phyloP scores from a whole-genome alignment of 768 basidiomycete species.

The Leccinum barrowsii region DNA sequence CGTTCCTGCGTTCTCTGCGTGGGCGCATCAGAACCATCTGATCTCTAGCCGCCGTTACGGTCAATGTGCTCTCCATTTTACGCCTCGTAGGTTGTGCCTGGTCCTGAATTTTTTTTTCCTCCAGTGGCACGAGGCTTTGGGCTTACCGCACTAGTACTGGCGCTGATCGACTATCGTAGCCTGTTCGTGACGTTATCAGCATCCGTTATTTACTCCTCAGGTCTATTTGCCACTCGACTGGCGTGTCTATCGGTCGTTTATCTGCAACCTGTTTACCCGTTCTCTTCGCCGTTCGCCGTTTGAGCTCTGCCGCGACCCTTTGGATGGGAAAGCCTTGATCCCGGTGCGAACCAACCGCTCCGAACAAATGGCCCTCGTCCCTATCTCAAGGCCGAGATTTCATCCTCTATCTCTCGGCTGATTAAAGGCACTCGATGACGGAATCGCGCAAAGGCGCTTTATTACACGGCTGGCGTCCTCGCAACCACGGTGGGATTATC shows the following conservation, averaged over 20 bases:
- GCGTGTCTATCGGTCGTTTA: neutral
- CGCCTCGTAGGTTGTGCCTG: slow-evolving; percentile 12
- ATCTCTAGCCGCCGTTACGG: slow-evolving; percentile 15
- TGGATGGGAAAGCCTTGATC: slow-evolving; percentile 17
- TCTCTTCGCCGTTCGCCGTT: neutral
- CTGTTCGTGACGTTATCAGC: neutral
- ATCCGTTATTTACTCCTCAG: neutral
- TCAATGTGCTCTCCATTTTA: slow-evolving; percentile 1
- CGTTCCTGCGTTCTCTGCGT: neutral
- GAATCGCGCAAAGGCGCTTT: neutral
- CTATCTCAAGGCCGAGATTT: neutral
- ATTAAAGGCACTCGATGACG: slow-evolving; percentile 9
- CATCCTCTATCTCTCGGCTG: neutral
- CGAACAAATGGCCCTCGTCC: neutral
- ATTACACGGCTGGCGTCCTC: slow-evolving; percentile 5
- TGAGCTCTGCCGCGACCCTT: slow-evolving; percentile 16
- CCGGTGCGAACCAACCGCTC: slow-evolving; percentile 5
- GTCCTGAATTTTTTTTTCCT: slow-evolving; percentile 6
- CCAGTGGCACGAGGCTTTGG: neutral
- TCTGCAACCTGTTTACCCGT: neutral
- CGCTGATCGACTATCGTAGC: neutral
- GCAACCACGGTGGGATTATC: slow-evolving; percentile 8
- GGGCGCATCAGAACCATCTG: slow-evolving; percentile 20
- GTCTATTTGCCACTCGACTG: neutral
- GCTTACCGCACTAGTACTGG: neutral